A percentile compares a stretch with the other conserved stretches of the same genome.
These are phyloP conservation scores for Nymphaea thermarum DNA, from an alignment of 164 flowering plant genomes.

Conservation along the genomic window DNA sequence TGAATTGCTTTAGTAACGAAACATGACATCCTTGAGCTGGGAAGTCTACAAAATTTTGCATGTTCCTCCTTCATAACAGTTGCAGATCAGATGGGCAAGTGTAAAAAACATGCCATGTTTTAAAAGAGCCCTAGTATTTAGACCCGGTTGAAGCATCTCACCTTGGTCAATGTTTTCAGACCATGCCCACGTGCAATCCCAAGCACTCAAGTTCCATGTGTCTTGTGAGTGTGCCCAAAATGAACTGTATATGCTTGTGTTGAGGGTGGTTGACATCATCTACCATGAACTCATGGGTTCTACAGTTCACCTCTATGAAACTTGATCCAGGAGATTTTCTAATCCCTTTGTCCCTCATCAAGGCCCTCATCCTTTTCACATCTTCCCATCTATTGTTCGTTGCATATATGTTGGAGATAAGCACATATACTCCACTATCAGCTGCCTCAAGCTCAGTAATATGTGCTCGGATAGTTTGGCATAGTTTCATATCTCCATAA, in stretches of 20 bases:
- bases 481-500: conserved; percentile 23
- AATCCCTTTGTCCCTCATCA: conserved; percentile 37
- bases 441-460: conserved; percentile 23
- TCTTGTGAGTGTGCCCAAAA: conserved; percentile 18
- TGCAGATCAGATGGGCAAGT: too few species aligned
- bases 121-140: too few species aligned
- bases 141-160: too few species aligned
- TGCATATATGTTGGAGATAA: conserved; percentile 41
- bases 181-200: too few species aligned
- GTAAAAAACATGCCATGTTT: too few species aligned
- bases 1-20: too few species aligned
- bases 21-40: too few species aligned
- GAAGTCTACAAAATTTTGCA: too few species aligned
- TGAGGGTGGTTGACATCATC: conserved; percentile 28
- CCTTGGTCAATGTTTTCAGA: too few species aligned
- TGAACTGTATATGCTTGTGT: conserved; percentile 17
- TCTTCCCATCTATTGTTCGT: conserved; percentile 35
- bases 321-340: conserved; percentile 44
- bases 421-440: conserved; percentile 43
- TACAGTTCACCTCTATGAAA: conserved; percentile 34
- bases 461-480: conserved; percentile 12
- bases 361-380: conserved; percentile 26
- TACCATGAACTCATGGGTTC: conserved; percentile 32
- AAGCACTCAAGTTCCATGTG: too few species aligned
- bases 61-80: too few species aligned